Percentiles rank a stretch among this genome's conserved stretches.
Conservation (phyloP, 1,284 basidiomycete species). For the Marasmius tenuissimus region DNA sequence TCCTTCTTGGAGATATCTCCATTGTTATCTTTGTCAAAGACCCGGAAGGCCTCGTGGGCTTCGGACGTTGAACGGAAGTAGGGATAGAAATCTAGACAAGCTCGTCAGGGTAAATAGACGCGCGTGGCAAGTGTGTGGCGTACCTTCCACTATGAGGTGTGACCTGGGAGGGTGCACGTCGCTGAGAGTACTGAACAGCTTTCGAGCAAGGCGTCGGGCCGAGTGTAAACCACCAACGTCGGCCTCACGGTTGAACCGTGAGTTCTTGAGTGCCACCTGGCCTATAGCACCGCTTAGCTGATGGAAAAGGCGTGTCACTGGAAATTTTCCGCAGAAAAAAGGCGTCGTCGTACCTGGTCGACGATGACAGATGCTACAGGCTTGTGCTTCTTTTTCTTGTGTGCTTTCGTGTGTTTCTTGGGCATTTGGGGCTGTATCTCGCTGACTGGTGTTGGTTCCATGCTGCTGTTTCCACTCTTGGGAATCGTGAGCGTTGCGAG, state of each 20-base stretch:
- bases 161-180: slow-evolving; percentile 57
- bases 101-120: background rate
- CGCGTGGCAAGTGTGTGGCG: slow-evolving; percentile 10
- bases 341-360: slow-evolving; percentile 50
- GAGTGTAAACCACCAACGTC: slow-evolving; percentile 63
- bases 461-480: slow-evolving; percentile 16
- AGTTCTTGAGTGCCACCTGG: slow-evolving; percentile 70
- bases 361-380: slow-evolving; percentile 66
- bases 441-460: slow-evolving; percentile 19
- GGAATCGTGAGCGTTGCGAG: slow-evolving; percentile 11
- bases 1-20: slow-evolving; percentile 80
- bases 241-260: slow-evolving; percentile 56
- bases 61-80: slow-evolving; percentile 75
- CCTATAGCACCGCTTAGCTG: slow-evolving; percentile 61
- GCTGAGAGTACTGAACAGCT: slow-evolving; percentile 70
- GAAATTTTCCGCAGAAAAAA: background rate
- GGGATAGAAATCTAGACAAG: slow-evolving; percentile 62
- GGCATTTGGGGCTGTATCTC: slow-evolving; percentile 11
- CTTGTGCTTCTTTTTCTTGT: slow-evolving; percentile 45
- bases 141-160: slow-evolving; percentile 68
- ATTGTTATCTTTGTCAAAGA: slow-evolving; percentile 85
- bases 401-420: slow-evolving; percentile 21
- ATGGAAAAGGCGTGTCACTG: background rate
- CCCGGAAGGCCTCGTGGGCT: slow-evolving; percentile 70
- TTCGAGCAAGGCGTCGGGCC: slow-evolving; percentile 71